A percentile compares a stretch with the other conserved stretches of the same genome.
phyloP scores from a whole-genome alignment of 2,329 filamentous ascomycete genomes.

The Penicillium fuscoglaucum region DNA sequence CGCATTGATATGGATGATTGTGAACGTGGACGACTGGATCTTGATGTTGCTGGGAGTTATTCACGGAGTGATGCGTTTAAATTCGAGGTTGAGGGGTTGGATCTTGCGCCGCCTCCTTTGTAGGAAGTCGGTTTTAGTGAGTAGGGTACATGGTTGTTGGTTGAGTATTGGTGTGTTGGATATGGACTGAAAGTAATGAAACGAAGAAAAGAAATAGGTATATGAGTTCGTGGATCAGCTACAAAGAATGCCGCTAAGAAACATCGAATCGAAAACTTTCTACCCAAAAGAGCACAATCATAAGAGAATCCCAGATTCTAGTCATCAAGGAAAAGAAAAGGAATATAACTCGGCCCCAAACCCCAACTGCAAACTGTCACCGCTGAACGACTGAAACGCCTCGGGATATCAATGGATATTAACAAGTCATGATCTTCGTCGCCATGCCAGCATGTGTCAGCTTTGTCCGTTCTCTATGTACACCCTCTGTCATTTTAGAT shows the following conservation, averaged over 20 bases:
- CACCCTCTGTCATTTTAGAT: constrained; percentile 1
- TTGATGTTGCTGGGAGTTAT: constrained; percentile 84
- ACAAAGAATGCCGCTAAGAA: constrained; percentile 1
- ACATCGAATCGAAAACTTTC: neutral
- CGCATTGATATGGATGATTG: constrained; percentile 89
- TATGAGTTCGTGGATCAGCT: neutral
- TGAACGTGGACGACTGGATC: constrained; percentile 73
- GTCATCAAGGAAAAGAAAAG: neutral
- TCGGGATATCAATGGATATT: constrained; percentile 20
- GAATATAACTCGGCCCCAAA: neutral
- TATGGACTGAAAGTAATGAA: neutral
- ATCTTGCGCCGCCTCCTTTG: constrained; percentile 58
- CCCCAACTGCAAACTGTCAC: constrained; percentile 2
- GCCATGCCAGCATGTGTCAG: constrained; percentile 10
- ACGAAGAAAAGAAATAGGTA: neutral
- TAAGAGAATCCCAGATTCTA: constrained; percentile 4
- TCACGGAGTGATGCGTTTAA: constrained; percentile 68
- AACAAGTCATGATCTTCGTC: constrained; percentile 18
- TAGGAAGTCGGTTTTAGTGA: neutral
- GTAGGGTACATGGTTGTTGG: neutral
- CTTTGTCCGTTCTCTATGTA: constrained; percentile 13
- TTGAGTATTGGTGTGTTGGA: neutral
- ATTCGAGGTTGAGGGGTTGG: constrained; percentile 59
- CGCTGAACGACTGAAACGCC: constrained; percentile 11
- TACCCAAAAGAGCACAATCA: neutral